Base-by-base conservation (phyloP, 2,329 filamentous ascomycete genomes). In the Aspergillus sergii region DNA sequence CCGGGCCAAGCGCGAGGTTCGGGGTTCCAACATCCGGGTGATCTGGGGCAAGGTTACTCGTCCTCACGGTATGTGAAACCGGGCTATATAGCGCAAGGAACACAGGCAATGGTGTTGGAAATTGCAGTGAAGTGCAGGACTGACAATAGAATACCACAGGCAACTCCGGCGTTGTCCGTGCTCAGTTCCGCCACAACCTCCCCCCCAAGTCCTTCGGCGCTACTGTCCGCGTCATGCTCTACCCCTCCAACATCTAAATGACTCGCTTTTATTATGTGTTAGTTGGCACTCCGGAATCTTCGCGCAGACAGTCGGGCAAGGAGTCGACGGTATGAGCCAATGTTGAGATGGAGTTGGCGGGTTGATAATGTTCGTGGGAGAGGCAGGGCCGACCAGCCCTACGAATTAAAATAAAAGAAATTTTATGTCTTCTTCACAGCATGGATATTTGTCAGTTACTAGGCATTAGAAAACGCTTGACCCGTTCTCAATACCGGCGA, bases 11-110 rank as follows among this genome's bases (percentile, higher is more conserved):
- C 94, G 90, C 85, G 93, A 97, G 87, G 88, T 97, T 80, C 92
- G 94, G 78, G 95, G 95, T 81, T 94, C 93, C 82, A 98, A 98
- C 91, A 96, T 98, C 85, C 90, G 94, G 80, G 91, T 98, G 76
- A 97, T 98, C 87, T 98, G 94, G 93, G 94, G 94, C 87, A 97
- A 97, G 88, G 91, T 98, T 81, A 96, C 93, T 81, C 88, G 93
- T 80, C 90, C 93, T 81, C 94, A 98, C 85, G 94, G 92, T 94
- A 91, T 76, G 84, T 81, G 57, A 57, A 30, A 32, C 65, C 8
- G 56, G 57, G 16, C 59, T 60, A 68, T 36, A 61, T 63, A 28
- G 50, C 30, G 57, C 57, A 55, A 57, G n/a, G 39, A 30, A 21
- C 34, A 63, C 50, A 23, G 39, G 26, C 43, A 34, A 61, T 58